Base-by-base conservation (phyloP, 2,329 filamentous ascomycete genomes). In the Pseudodiploospora longispora region DNA sequence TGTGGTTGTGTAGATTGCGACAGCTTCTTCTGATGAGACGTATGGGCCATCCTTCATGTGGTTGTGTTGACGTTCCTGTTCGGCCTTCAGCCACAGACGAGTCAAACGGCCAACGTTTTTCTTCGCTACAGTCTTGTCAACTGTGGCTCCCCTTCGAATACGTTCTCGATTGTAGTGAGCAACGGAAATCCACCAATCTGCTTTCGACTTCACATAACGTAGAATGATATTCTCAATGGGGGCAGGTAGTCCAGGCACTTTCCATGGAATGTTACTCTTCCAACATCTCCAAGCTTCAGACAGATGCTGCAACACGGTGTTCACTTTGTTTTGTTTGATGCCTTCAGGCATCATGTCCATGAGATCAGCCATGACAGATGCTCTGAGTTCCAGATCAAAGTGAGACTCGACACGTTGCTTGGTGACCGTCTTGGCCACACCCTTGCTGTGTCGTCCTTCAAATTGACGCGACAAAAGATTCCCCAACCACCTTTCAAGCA, bases 291-390 rank as follows among this genome's bases (percentile, higher is more conserved):
- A 98, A 10, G 93, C 93, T 70, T 98, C 93, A 0, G 91, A 97
- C 36, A 98, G 70, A 75, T 98, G 94, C 60, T 97, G 93, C 43
- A 98, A 72, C 37, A 98, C 91, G 2, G 90, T 95, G 65, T 98
- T 95, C 65, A 98, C 89, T 70, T 98, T 98, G 72, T 93, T 98
- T 63, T 98, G 93, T 66, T 96, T 96, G 70, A 98, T 97, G 53
- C 93, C 93, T 63, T 98, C 94, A 0, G 93, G 93, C 93, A 98
- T 98, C 94, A 98, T 98, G 59, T 98, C 93, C 86, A 96, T 96
- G 41, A 98, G 73, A 67, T 98, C 93, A 37, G 91, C 89, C 91
- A 98, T 98, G 52, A 98, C 93, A 0, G 93, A 96, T 10, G 94
- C 94, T 58, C 93, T 87, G 41, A 98, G 81, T 67, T 98, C 93